Base-by-base conservation (phyloP, 192 early-diverging fungal species). In the Geranomyces michiganensis region DNA sequence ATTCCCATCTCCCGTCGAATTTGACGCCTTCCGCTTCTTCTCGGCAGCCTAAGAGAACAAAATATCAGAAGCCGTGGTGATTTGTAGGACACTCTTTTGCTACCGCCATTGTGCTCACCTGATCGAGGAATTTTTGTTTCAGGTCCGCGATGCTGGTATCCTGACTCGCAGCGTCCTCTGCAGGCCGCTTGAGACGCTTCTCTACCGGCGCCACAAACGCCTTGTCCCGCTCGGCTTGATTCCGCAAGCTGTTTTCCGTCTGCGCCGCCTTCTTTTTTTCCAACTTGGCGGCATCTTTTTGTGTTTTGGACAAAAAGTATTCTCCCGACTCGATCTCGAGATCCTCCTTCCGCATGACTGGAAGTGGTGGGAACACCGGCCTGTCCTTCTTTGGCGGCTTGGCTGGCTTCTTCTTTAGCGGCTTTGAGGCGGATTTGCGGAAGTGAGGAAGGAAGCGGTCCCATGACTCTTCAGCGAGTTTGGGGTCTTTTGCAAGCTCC, bases 361-460 rank as follows among this genome's bases (percentile, higher is more conserved):
- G 95, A 26, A 88, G 86, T 12, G 97, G 94, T 65, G 96, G 96
- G 88, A 97, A 97, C 15, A 92, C 89, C 46, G 93, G 91, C 75
- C 90, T 84, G 71, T 90, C 92, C 84, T 93, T 94, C 86, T 94
- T 93, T 71, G 89, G 83, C 58, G 75, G 71, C 62, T 80, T 87
- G 36, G 63, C 47, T 6, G 41, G 41, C 43, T 41, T 64, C 77
- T 86, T 90, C 36, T 76, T 75, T 15, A 49, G 51, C 9, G 85
- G 85, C 48, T 88, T 86, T 80, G 92, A 91, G 65, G 87, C 83
- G 76, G 89, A 85, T 84, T 96, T 96, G 77, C 94, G 94, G 87
- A 99, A 99, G 61, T 96, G 84, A 9, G 97, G 97, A 61, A 98
- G 81, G 80, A 99, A 99, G 24, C 97, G 83, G 64, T 99, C 97